phyloP scores from a whole-genome alignment of 1,284 basidiomycete species.

The Sporisorium sorghi region DNA sequence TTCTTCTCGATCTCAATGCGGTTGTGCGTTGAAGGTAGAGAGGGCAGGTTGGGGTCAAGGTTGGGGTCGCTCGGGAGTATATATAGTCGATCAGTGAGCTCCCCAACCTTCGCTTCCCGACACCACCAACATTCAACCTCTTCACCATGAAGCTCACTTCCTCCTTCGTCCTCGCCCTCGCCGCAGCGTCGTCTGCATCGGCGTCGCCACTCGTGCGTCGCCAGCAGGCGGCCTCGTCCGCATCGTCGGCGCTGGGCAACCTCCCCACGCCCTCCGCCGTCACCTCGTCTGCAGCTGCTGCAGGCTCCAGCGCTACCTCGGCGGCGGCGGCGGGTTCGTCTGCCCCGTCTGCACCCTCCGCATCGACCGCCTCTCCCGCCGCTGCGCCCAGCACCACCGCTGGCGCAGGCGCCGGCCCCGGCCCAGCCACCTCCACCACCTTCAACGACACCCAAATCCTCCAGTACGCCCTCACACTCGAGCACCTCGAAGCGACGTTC shows the following conservation, averaged over 20 bases:
- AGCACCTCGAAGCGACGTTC: constrained; percentile 58
- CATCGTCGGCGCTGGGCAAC: neutral
- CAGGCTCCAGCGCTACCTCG: neutral
- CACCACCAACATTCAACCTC: neutral
- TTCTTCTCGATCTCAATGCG: constrained; percentile 21
- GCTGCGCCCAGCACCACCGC: neutral
- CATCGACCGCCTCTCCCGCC: constrained; percentile 2
- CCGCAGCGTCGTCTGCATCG: constrained; percentile 30
- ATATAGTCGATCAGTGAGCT: constrained; percentile 26
- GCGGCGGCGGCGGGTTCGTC: neutral
- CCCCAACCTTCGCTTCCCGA: neutral
- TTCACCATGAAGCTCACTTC: constrained; percentile 37
- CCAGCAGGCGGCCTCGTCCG: constrained; percentile 9
- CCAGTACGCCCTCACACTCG: constrained; percentile 59
- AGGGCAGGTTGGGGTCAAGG: neutral
- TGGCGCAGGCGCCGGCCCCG: neutral
- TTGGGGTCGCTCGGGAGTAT: constrained; percentile 7
- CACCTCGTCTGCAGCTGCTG: neutral
- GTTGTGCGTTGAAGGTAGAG: neutral
- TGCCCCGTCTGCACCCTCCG: neutral
- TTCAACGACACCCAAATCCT: constrained; percentile 56
- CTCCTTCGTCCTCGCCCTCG: constrained; percentile 36
- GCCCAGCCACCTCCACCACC: constrained; percentile 7
- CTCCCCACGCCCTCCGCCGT: constrained; percentile 15
- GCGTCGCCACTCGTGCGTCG: constrained; percentile 28